Evolutionary conservation across 2,329 filamentous ascomycete genomes (phyloP).

Genomic region (Sarocladium brachiariae): DNA sequence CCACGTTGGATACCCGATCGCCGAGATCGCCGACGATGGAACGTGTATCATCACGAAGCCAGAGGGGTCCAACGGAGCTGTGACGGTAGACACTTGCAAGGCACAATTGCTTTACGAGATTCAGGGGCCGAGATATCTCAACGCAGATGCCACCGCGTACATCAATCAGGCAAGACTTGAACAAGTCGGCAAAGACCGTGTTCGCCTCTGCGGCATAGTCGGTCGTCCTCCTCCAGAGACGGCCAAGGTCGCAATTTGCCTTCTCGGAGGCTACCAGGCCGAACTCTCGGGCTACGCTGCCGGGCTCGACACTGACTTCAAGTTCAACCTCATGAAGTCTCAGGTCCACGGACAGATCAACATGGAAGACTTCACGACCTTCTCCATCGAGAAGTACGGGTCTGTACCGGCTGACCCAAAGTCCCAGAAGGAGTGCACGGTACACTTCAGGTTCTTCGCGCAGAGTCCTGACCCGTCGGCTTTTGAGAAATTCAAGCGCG

Average conservation of each 20-base stretch:
- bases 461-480: constrained; percentile 21
- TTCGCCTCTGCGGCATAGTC: constrained; percentile 29
- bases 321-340: constrained; percentile 20
- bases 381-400: constrained; percentile 25
- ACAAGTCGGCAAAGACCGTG: constrained; percentile 13
- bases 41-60: constrained; percentile 26
- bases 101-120: constrained; percentile 35
- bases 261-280: constrained; percentile 29
- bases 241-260: constrained; percentile 32
- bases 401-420: constrained; percentile 16
- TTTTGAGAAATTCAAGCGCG: constrained; percentile 16
- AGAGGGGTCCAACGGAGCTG: constrained; percentile 23
- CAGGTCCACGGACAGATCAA: constrained; percentile 19
- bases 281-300: constrained; percentile 21
- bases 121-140: constrained; percentile 33
- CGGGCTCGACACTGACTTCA: constrained; percentile 19
- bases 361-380: constrained; percentile 18
- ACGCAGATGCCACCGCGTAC: constrained; percentile 32
- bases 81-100: constrained; percentile 22
- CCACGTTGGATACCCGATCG: constrained; percentile 23
- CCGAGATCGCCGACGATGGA: constrained; percentile 23
- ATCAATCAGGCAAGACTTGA: constrained; percentile 31
- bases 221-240: constrained; percentile 32
- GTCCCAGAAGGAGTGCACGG: constrained; percentile 31
- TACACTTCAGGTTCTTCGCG: constrained; percentile 34